phyloP scores from a whole-genome alignment of 2,329 filamentous ascomycete species.

The Monilinia fructigena region DNA sequence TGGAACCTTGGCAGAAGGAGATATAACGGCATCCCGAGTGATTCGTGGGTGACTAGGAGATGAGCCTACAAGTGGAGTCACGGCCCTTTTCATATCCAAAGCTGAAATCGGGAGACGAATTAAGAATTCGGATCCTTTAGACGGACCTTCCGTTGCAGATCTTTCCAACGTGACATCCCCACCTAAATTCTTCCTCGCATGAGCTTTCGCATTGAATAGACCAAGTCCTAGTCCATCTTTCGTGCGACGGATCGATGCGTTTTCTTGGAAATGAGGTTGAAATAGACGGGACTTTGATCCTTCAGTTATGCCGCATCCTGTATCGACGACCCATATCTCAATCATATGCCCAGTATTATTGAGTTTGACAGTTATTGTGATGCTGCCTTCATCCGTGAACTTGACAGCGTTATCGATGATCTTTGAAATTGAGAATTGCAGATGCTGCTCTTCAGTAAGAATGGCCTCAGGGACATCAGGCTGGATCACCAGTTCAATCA shows the following conservation, averaged over 20 bases:
- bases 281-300: slow-evolving; percentile 66
- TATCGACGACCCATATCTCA: slow-evolving; percentile 62
- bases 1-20: slow-evolving; percentile 17
- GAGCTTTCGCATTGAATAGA: slow-evolving; percentile 68
- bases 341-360: slow-evolving; percentile 53
- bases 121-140: slow-evolving; percentile 66
- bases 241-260: slow-evolving; percentile 64
- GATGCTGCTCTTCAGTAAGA: slow-evolving; percentile 49
- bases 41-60: slow-evolving; percentile 18
- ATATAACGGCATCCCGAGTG: slow-evolving; percentile 19
- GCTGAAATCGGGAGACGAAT: slow-evolving; percentile 55
- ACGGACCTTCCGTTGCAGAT: slow-evolving; percentile 59
- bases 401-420: slow-evolving; percentile 66
- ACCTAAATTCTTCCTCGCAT: slow-evolving; percentile 62
- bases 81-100: slow-evolving; percentile 26
- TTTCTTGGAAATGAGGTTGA: slow-evolving; percentile 67
- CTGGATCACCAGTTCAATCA: slow-evolving; percentile 44
- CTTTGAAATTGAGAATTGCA: slow-evolving; percentile 44
- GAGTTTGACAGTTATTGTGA: slow-evolving; percentile 58
- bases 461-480: slow-evolving; percentile 52
- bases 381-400: slow-evolving; percentile 64
- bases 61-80: slow-evolving; percentile 23
- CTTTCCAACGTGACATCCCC: slow-evolving; percentile 64
- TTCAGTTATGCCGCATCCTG: slow-evolving; percentile 65
- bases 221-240: slow-evolving; percentile 69